A percentile compares a stretch with the other conserved stretches of the same genome.
Evolutionary conservation across 352 stramenopile species (phyloP).

Genomic region (Thraustotheca clavata): DNA sequence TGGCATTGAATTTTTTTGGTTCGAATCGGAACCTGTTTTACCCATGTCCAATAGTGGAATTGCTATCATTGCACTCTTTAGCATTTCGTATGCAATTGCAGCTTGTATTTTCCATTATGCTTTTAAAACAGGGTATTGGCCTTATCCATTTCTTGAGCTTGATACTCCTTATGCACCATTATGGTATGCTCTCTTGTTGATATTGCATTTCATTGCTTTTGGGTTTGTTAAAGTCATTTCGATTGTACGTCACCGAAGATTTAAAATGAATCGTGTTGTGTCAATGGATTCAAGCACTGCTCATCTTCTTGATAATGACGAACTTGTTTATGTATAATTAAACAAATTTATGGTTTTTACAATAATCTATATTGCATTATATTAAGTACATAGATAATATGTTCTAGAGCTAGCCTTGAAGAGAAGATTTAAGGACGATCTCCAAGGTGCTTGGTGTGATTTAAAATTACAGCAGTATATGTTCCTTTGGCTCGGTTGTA

Average conservation of each 20-base stretch:
- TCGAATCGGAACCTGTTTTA: slow-evolving; percentile 36
- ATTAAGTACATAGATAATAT: no score
- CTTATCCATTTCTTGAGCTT: slow-evolving; percentile 68
- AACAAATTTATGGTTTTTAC: no score
- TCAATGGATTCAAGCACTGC: background rate
- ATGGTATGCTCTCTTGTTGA: slow-evolving; percentile 37
- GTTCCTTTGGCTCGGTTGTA: slow-evolving; percentile 47
- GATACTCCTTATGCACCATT: slow-evolving; percentile 61
- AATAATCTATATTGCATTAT: no score
- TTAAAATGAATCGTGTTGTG: background rate
- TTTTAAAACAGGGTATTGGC: slow-evolving; percentile 59
- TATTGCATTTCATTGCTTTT: slow-evolving; percentile 5
- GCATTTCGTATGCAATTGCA: slow-evolving; percentile 57
- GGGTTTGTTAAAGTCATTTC: no score
- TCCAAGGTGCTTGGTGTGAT: slow-evolving; percentile 24
- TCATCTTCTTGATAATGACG: background rate
- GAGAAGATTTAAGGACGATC: background rate
- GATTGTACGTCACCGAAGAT: background rate
- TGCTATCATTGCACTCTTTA: slow-evolving; percentile 51
- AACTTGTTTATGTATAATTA: no score
- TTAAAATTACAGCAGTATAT: slow-evolving; percentile 56
- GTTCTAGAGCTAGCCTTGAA: no score
- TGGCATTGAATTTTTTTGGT: slow-evolving; percentile 50
- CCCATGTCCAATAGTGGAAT: slow-evolving; percentile 36
- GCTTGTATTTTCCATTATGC: slow-evolving; percentile 68